A percentile compares a stretch with the other conserved stretches of the same genome.
These are phyloP conservation scores for Tylopilus sp. DNA, from an alignment of 768 basidiomycete species.

Conservation along the genomic window DNA sequence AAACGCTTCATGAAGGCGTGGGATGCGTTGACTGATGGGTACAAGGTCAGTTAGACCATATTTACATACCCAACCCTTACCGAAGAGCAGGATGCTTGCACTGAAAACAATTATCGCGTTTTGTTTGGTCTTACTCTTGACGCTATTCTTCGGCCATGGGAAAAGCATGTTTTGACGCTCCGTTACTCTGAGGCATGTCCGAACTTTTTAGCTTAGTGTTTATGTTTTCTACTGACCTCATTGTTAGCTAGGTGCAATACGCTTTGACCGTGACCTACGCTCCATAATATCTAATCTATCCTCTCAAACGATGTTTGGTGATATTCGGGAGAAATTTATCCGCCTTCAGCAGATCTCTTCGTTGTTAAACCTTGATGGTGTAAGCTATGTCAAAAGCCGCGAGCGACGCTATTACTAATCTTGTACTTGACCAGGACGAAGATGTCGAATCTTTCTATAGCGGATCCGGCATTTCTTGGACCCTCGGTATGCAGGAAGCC, in stretches of 20 bases:
- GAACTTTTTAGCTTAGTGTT: neutral
- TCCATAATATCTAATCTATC: constrained; percentile 80
- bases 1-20: constrained; percentile 90
- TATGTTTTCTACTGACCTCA: constrained; percentile 4
- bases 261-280: constrained; percentile 90
- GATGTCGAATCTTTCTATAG: constrained; percentile 94
- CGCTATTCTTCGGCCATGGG: constrained; percentile 91
- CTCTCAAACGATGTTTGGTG: constrained; percentile 86
- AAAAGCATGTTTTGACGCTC: constrained; percentile 76
- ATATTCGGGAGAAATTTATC: constrained; percentile 87
- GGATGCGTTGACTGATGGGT: constrained; percentile 83
- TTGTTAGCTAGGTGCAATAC: constrained; percentile 85
- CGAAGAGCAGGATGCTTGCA: constrained; percentile 68
- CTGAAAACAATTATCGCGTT: constrained; percentile 80
- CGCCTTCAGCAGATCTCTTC: constrained; percentile 93
- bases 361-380: constrained; percentile 81
- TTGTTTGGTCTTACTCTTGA: constrained; percentile 87
- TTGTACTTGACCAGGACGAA: constrained; percentile 61
- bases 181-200: constrained; percentile 80
- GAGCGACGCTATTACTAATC: constrained; percentile 6
- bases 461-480: constrained; percentile 89
- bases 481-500: constrained; percentile 73
- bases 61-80: constrained; percentile 1
- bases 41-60: constrained; percentile 54
- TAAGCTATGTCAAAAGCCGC: constrained; percentile 25